A percentile compares a stretch with the other conserved stretches of the same genome.
These are phyloP conservation scores for Mycena vitilis DNA, from an alignment of 768 basidiomycete species.

Conservation along the genomic window DNA sequence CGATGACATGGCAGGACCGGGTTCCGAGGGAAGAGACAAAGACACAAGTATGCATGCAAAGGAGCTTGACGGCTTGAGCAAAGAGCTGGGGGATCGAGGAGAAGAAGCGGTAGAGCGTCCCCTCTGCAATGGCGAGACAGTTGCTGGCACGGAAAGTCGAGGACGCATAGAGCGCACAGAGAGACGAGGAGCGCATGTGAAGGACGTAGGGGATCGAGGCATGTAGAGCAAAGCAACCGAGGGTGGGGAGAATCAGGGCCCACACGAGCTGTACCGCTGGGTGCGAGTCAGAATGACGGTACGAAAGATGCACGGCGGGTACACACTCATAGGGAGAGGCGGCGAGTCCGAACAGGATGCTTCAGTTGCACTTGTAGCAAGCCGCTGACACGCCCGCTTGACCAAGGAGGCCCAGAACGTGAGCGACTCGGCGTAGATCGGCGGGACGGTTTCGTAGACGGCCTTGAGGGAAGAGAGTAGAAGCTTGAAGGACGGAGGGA, in stretches of 20 bases:
- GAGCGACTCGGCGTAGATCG: not conserved
- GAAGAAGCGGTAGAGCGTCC: too few species aligned
- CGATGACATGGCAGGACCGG: too few species aligned
- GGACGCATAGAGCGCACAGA: not conserved
- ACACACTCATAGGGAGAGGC: too few species aligned
- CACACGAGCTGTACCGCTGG: not conserved
- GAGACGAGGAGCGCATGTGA: not conserved
- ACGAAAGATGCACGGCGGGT: not conserved
- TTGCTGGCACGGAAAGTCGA: not conserved
- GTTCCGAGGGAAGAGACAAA: too few species aligned
- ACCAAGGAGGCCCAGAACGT: constrained; percentile 1
- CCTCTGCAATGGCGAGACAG: not conserved
- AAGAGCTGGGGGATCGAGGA: too few species aligned
- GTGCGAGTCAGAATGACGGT: not conserved
- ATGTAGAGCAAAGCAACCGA: not conserved
- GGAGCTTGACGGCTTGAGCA: not conserved
- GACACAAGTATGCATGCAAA: not conserved
- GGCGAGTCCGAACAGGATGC: not conserved
- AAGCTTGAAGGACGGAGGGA: not conserved
- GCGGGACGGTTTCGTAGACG: not conserved
- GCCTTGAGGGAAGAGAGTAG: not conserved
- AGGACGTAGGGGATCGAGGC: not conserved
- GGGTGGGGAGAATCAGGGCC: not conserved
- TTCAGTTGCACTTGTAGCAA: not conserved
- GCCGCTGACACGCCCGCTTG: not conserved